Base-by-base conservation (phyloP, 2,329 filamentous ascomycete species). In the Stagonosporopsis chrysanthemi region DNA sequence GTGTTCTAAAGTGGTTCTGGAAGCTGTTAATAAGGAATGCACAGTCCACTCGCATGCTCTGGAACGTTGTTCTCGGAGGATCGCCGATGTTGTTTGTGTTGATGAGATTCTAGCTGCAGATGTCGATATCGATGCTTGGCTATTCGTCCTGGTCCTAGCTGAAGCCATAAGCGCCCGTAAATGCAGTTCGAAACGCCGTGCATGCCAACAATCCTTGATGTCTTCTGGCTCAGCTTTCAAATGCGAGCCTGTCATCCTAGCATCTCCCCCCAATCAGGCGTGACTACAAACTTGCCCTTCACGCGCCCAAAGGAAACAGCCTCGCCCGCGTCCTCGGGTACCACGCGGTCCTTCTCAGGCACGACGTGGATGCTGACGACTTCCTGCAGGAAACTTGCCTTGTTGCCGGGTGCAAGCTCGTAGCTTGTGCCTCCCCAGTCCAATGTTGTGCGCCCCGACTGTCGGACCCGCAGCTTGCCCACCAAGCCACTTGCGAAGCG, bases 201-300 rank as follows among this genome's bases (percentile, higher is more conserved):
- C 12, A 33, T 33, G 31, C 31, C 35, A 12, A n/a, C 9, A 12
- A 47, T 56, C 46, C 41, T 26, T 29, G 1, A 23, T 17, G 28
- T 14, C 11, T 12, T 33, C 4, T 15, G 15, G 6, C 17, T 17
- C 9, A n/a, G 28, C 11, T 11, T 17, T 9, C 23, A 5, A 6
- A 24, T 31, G 33, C 4, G 6, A 19, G 12, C 4, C 15, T 22
- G 24, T 62, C 56, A 69, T 35, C 73, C 71, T 52, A 82, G 71
- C 59, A 87, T 81, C 65, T 81, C 78, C 43, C 79, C 78, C 83
- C 85, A 88, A 68, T 88, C 81, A 14, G 86, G 86, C 47, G 80
- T 83, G 31, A 88, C 82, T 2, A 88, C 84, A 68, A 88, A 87
- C 73, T 87, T 88, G 51, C 84, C 84, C 71, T 83, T 84, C n/a